Evolutionary conservation across 345 rosid species (phyloP), one percentile per base, ranked within the genome.

Genomic region (Eutrema heterophyllum): DNA sequence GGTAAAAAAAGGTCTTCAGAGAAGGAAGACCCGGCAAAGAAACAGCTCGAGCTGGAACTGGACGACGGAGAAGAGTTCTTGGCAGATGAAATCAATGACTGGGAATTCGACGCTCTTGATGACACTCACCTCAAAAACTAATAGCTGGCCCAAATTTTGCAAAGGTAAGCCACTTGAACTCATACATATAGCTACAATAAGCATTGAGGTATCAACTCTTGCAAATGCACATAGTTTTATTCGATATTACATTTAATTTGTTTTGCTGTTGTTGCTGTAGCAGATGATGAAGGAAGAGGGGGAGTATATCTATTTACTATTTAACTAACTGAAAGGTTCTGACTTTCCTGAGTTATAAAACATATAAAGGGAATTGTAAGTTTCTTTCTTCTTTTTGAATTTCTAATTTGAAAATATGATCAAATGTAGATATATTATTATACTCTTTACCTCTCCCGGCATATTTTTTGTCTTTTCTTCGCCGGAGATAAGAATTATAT

Each of bases 81-180:
- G 24, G 44, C 78, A 1, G 91, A 82, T 58, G 97, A 91, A 24
- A 87, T 89, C 62, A 81, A 74, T 6, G 95, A 87, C 8, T 89
- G 99, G 97, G 97, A 83, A 67, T 94, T 70, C 55, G 99, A 94
- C 45, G 93, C 80, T 78, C 55, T 82, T 76, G 79, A 76, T 30
- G 91, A 74, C 35, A 83, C 81, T 72, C 73, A 86, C 72, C 35
- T 54, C 35, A 75, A 76, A 68, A 53, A 54, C 51, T 45, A 56
- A 52, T 75, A 69, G 79, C 71, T 82, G 71, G 79, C 68, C 66
- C 56, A 56, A 56, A 39, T 64, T 70, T 70, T 64, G 54, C 71
- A 57, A 49, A 49, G 65, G 74, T 43, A 41, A 73, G 18, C 53
- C 36, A 43, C 57, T 18, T 66, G 7, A 67, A 21, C 62, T 52